Base-by-base conservation (phyloP, 306 rosid genomes). In the Prunus campanulata region DNA sequence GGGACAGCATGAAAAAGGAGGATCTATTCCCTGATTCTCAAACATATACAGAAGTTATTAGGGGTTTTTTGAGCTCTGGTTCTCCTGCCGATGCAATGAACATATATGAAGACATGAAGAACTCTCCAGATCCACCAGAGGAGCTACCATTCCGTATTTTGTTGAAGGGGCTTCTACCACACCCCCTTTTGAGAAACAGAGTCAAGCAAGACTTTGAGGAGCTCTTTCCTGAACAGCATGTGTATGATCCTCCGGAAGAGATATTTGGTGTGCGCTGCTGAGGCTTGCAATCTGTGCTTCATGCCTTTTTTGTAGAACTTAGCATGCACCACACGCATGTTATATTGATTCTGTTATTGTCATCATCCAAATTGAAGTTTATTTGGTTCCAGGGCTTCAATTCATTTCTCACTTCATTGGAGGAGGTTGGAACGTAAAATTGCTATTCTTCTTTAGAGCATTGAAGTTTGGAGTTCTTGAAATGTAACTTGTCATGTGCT, bases 131-230 rank as follows among this genome's bases (percentile, higher is more conserved):
- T 62, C 99, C 97, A 30, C 97, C 97, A 0, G 97, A 95, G 39
- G 93, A 90, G 85, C 79, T 90, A 83, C 97, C 98, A 0, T 95
- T 92, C 82, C 88, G 96, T 84, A 92, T 95, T 83, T 87, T 95
- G 87, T 78, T 95, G 76, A 95, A 95, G 80, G 98, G 98, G 15
- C 98, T 95, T 54, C 77, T 90, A 48, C 97, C 97, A 4, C 93
- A 86, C 71, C 97, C 99, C 74, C 97, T 95, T 82, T 81, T 90
- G 84, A 88, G 99, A 85, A 95, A 92, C 85, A 85, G 85, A 82
- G 99, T 92, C 76, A 90, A 95, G 87, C 99, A 90, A 79, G 97
- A 95, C 78, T 95, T 95, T 39, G 97, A 95, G 83, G 99, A 92
- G 90, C 74, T 95, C 81, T 95, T 95, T 85, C 97, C 97, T 27